Percentiles rank a stretch among this genome's conserved stretches.
Conservation (phyloP, 2,329 filamentous ascomycete species). For the Pseudogymnoascus sp. region DNA sequence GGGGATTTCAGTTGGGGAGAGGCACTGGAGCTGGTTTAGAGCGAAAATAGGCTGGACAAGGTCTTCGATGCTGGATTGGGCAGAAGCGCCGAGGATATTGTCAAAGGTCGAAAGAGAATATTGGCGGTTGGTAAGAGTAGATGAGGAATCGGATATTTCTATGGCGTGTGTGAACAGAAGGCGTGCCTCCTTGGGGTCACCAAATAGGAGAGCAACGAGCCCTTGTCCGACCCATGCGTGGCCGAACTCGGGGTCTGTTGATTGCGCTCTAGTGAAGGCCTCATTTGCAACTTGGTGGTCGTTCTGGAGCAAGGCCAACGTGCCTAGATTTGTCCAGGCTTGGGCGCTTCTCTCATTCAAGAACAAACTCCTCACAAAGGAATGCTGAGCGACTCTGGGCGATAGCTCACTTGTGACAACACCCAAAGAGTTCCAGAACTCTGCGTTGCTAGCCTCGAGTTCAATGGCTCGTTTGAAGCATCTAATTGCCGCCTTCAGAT, state of each 20-base stretch:
- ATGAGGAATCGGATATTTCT: conserved; percentile 77
- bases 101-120: conserved; percentile 81
- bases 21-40: conserved; percentile 68
- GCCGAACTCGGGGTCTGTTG: conserved; percentile 86
- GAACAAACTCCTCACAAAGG: conserved; percentile 86
- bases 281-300: conserved; percentile 83
- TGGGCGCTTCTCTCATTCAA: conserved; percentile 81
- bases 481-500: conserved; percentile 72
- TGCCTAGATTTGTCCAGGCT: conserved; percentile 85
- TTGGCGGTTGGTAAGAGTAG: conserved; percentile 65
- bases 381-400: conserved; percentile 82
- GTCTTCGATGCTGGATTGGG: conserved; percentile 45
- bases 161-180: conserved; percentile 89
- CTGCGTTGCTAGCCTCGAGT: conserved; percentile 83
- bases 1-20: conserved; percentile 62
- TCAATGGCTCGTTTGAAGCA: conserved; percentile 97
- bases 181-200: conserved; percentile 68
- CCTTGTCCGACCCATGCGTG: conserved; percentile 93
- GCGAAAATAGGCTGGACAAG: conserved; percentile 85
- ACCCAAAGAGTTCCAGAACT: conserved; percentile 95
- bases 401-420: conserved; percentile 83
- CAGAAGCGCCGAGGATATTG: conserved; percentile 55
- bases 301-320: conserved; percentile 75
- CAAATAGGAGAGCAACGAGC: conserved; percentile 69
- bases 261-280: conserved; percentile 84